phyloP scores from a whole-genome alignment of 305 asterid species.

The Fraxinus nigra region DNA sequence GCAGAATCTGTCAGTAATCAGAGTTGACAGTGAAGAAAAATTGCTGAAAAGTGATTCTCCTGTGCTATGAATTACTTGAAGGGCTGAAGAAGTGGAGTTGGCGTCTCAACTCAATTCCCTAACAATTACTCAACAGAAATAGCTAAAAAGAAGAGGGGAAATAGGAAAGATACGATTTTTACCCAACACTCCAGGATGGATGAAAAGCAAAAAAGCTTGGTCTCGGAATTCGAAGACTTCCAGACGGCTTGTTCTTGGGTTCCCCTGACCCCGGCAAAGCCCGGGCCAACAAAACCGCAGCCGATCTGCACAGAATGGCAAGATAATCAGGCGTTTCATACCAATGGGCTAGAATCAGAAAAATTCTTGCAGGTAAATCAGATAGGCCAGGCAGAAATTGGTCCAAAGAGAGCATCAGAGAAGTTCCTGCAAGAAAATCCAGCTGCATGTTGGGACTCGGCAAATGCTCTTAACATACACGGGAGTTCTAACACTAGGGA shows the following conservation, averaged over 20 bases:
- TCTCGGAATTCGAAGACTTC: conserved; percentile 30
- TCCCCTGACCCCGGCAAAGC: conserved; percentile 66
- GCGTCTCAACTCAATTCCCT: neutral
- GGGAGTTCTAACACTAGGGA: conserved; percentile 20
- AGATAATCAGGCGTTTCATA: conserved; percentile 16
- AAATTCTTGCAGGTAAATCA: conserved; percentile 16
- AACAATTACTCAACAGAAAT: neutral
- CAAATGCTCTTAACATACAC: conserved; percentile 12
- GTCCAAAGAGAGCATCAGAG: conserved; percentile 6
- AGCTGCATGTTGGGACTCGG: conserved; percentile 30
- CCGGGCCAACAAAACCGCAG: conserved; percentile 28
- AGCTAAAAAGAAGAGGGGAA: neutral
- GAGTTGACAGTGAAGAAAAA: conserved; percentile 22
- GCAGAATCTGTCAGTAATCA: conserved; percentile 27
- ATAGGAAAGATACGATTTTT: conserved; percentile 32
- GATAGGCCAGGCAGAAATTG: conserved; percentile 21
- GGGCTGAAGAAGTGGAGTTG: neutral
- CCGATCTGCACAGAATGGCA: conserved; percentile 42
- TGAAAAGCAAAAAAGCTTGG: conserved; percentile 32
- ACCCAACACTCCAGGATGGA: conserved; percentile 47
- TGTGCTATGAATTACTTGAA: conserved; percentile 6
- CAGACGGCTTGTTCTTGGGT: conserved; percentile 49
- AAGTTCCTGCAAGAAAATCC: conserved; percentile 24
- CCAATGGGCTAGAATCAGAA: conserved; percentile 24
- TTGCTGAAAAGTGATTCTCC: neutral